Percentiles rank a stretch among this genome's conserved stretches.
Conservation (phyloP, 192 early-diverging fungal species). For the Entomortierella lignicola region DNA sequence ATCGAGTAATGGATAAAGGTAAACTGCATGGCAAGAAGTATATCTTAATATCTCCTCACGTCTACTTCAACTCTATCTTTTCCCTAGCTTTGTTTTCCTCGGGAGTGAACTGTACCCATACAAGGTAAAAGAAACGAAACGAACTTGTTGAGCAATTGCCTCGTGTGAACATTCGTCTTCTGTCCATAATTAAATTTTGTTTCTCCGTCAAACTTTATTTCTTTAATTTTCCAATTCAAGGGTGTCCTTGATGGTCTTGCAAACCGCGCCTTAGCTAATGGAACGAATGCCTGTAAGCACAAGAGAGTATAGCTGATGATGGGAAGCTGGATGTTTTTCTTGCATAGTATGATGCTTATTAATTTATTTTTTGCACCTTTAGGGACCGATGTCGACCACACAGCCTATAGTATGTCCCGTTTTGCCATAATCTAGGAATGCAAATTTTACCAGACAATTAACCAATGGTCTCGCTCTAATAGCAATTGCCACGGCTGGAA, state of each 20-base stretch:
- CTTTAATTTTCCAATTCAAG: conserved; percentile 22
- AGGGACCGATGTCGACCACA: conserved; percentile 69
- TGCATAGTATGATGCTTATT: background rate
- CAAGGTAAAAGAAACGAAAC: conserved; percentile 50
- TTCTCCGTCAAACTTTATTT: no score
- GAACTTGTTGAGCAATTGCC: background rate
- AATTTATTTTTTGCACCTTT: background rate
- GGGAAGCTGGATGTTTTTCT: background rate
- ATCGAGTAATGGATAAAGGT: background rate
- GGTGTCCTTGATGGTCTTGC: conserved; percentile 74
- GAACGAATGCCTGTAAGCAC: conserved; percentile 68
- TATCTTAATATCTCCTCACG: background rate
- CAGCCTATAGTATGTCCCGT: conserved; percentile 61
- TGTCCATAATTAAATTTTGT: background rate
- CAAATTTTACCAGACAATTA: no score
- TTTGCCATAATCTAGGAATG: no score
- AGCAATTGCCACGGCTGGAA: conserved; percentile 69
- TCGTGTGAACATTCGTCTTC: conserved; percentile 6
- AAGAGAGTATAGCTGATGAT: background rate
- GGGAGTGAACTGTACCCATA: conserved; percentile 70
- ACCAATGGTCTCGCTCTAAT: background rate
- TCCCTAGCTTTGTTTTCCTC: conserved; percentile 65
- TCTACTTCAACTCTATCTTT: conserved; percentile 3
- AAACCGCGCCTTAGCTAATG: conserved; percentile 68
- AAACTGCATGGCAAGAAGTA: background rate